These are phyloP conservation scores for Linnemannia zychae DNA, from an alignment of 192 early-diverging fungal genomes.

Conservation along the genomic window DNA sequence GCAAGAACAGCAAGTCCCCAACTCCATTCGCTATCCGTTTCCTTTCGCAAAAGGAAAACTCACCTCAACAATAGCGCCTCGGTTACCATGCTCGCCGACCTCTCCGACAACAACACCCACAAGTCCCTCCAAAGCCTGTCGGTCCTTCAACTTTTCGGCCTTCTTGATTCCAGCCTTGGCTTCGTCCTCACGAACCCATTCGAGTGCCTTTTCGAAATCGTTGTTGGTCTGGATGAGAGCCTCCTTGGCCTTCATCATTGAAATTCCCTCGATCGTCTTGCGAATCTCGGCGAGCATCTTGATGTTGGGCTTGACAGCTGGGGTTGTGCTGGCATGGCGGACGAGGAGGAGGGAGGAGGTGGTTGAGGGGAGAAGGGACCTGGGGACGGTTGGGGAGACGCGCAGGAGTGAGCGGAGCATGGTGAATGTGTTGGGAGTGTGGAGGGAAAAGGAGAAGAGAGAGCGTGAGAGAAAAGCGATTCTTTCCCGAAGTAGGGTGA, in stretches of 20 bases:
- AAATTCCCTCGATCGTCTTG: constrained; percentile 56
- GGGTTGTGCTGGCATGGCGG: constrained; percentile 29
- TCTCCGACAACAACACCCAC: constrained; percentile 75
- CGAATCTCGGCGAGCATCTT: constrained; percentile 57
- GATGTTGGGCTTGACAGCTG: constrained; percentile 58
- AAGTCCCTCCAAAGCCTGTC: constrained; percentile 85
- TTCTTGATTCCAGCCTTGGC: constrained; percentile 77
- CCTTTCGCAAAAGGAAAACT: not conserved
- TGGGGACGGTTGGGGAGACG: constrained; percentile 3
- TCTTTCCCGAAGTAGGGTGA: not conserved
- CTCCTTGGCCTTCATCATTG: constrained; percentile 89
- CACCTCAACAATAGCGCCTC: constrained; percentile 79
- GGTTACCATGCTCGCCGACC: constrained; percentile 56
- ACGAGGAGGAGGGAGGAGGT: constrained; percentile 9
- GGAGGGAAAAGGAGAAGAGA: not conserved
- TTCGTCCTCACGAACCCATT: constrained; percentile 86
- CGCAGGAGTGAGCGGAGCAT: constrained; percentile 50
- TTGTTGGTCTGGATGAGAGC: constrained; percentile 80
- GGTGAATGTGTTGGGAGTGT: constrained; percentile 9
- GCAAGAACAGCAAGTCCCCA: not conserved
- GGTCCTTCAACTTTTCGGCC: constrained; percentile 84
- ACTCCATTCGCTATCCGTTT: no score
- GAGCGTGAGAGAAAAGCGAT: constrained; percentile 2
- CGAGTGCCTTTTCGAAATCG: constrained; percentile 81
- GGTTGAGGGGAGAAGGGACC: not conserved